Conservation (phyloP, 768 basidiomycete species). For the Mycena belliarum region DNA sequence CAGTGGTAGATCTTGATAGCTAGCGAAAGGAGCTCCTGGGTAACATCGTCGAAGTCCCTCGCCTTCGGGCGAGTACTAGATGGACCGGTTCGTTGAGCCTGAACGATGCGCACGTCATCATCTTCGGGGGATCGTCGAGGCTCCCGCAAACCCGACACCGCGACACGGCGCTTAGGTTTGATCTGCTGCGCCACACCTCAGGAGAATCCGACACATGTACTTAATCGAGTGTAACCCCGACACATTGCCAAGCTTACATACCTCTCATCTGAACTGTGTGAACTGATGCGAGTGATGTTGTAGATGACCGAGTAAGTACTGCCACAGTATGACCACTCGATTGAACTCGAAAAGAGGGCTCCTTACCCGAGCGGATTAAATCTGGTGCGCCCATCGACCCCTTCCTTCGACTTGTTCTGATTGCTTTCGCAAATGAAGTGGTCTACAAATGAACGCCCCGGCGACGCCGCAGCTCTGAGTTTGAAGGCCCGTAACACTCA, state of each 20-base stretch:
- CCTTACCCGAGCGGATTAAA: no score
- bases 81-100: not conserved
- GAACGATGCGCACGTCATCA: not conserved
- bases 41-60: slow-evolving; percentile 12
- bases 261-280: not conserved
- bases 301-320: not conserved
- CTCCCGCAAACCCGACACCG: not conserved
- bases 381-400: no score
- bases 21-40: not conserved
- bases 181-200: not conserved
- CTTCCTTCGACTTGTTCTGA: no score
- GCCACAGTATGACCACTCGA: no score
- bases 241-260: not conserved
- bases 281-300: not conserved
- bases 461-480: no score
- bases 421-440: no score
- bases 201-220: not conserved
- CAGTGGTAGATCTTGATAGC: not conserved
- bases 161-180: not conserved
- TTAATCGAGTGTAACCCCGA: not conserved
- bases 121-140: no score
- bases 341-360: no score
- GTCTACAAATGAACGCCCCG: no score
- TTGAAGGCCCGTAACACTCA: no score
- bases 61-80: not conserved